Base-by-base conservation (phyloP, 1,139 yeast genomes). In the Taphrina pruni region DNA sequence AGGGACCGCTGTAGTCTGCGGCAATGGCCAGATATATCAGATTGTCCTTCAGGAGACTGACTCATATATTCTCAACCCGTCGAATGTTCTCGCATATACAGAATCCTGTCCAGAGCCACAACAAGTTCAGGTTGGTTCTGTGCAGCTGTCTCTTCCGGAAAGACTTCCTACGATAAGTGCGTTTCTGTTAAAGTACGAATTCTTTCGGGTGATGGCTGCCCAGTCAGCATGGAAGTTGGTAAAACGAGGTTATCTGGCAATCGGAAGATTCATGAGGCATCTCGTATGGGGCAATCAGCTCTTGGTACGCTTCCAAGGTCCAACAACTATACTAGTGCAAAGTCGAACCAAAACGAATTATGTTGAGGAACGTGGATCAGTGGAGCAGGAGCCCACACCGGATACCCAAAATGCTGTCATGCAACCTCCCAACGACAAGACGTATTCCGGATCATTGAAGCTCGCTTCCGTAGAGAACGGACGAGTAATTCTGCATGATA, bases 1-100 rank as follows among this genome's bases (percentile, higher is more conserved):
- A 20, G 82, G 82, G 9, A 72, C 74, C 20, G 73, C 78, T 14
- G 81, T 80, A 14, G 70, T 80, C 57, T 73, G 78, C 7, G 80
- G 79, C n/a, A 73, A 75, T 48, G 79, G 81, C 8, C 76, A 78
- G 54, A 72, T 79, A 12, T 79, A 75, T 69, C 77, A 77, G 70
- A 70, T 79, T 35, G 69, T 73, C 6, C 73, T 80, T 54, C 75
- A 72, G 21, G 74, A 73, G 12, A 78, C 77, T 46, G 82, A 80
- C 70, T 72, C 75, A 26, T 75, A 79, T 54, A 72, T 78, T 32
- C 77, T 79, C 17, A 75, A 75, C 45, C 76, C 78, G 38, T 66
- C 72, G 46, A 74, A 76, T 55, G 74, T 80, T 21, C 73, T 78
- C 17, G 82, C 81, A 1, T 80, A 76, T 72, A 77, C 81, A 3